Conservation (phyloP, 495 filamentous ascomycete genomes). For the Aspergillus taichungensis region DNA sequence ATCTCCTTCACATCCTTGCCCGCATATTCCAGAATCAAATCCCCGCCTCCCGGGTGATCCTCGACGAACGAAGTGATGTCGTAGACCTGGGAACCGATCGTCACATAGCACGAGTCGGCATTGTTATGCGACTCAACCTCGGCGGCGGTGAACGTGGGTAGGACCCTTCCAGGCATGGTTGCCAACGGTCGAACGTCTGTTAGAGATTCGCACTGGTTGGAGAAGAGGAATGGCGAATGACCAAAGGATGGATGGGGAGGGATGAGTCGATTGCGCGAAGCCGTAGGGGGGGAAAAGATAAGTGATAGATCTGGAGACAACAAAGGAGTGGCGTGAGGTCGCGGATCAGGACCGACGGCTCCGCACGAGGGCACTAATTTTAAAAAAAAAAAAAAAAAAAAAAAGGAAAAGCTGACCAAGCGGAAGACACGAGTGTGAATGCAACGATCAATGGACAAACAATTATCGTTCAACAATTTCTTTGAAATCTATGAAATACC, state of each 20-base stretch:
- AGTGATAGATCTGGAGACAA: too few species aligned
- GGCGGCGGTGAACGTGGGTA: constrained; percentile 68
- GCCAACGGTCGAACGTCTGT: neutral
- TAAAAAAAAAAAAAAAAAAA: neutral
- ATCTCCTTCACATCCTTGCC: constrained; percentile 81
- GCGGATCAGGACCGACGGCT: constrained; percentile 14
- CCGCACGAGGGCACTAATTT: neutral
- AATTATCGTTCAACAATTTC: neutral
- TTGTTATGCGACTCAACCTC: constrained; percentile 78
- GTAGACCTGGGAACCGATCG: constrained; percentile 81
- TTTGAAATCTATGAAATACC: neutral
- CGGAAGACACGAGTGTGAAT: neutral
- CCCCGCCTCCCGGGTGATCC: constrained; percentile 83
- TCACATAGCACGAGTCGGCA: constrained; percentile 84
- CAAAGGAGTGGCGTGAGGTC: constrained; percentile 18
- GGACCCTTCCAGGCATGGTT: constrained; percentile 45
- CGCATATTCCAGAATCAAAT: constrained; percentile 81
- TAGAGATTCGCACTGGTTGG: neutral
- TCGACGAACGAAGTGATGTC: constrained; percentile 86
- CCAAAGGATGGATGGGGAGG: neutral
- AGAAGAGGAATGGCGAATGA: neutral
- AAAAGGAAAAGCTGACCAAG: neutral
- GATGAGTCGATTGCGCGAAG: neutral
- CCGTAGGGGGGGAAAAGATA: too few species aligned
- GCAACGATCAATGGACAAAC: neutral